Evolutionary conservation across 75 land plant genomes (phyloP), one percentile per base, ranked within the genome.

Genomic region (Picea sitchensis): DNA sequence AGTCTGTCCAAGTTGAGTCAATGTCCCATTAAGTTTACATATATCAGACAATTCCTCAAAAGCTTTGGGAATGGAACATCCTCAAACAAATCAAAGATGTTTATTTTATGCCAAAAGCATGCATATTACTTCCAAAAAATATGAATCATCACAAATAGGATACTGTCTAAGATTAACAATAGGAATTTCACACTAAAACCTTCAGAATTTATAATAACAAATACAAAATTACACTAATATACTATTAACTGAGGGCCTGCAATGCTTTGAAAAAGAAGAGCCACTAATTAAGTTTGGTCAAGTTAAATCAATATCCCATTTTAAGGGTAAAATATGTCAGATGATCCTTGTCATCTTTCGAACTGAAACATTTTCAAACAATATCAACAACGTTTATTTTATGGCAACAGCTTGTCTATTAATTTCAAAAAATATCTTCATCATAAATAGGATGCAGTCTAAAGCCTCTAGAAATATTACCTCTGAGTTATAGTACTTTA

Each of bases 401-500:
- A 9, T 51, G 11, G 9, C 54, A 47, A 47, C 9, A 73, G 54
- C 21, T 17, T 6, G 13, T 21, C 14, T 17, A 6, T 51, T 56
- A 47, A 26, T 56, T 47, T n/a, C 14, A 47, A 44, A 44, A 57
- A 12, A 47, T 26, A 8, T 51, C 1, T 9, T 59, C 75, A 64
- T 20, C 12, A 1, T 5, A 71, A 5, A 59, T 18, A 2, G 18
- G 18, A 5, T 26, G 8, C 26, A 59, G 14, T 31, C 30, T 61
- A 51, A 76, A 58, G 9, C 31, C 4, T 41, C 84, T 59, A 61
- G 31, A 38, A 72, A 58, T 76, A 61, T 74, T n/a, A 96, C 99
- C 88, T 91, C 95, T 4, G 99, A 92, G 76, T 96, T 94, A 63
- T 96, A 96, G 78, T 84, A 96, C 80, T 78, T 92, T 14, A 96